Base-by-base conservation (phyloP, 768 basidiomycete genomes). In the Kondoa malvinella region DNA sequence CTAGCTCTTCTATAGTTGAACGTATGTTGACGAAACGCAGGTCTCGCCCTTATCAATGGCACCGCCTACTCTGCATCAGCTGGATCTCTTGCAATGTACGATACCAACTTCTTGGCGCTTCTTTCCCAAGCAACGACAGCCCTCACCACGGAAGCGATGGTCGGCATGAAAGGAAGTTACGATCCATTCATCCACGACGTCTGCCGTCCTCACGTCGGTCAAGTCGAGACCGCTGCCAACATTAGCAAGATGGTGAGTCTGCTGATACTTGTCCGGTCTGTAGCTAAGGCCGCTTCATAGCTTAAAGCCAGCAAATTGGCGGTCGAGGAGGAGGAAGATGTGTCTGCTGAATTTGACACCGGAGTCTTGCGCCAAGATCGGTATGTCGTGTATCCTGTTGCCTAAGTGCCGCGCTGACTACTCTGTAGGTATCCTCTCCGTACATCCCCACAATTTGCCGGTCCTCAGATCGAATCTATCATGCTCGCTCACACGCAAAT, bases 391-490 rank as follows among this genome's bases (percentile, higher is more conserved):
- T 50, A 21, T 50, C 40, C 21, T 50, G 8, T 50, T 75, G 73
- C 80, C 85, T 16, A 2, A 70, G 66, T 3, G 68, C 71, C 0
- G 67, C 61, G 0, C 15, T 65, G n/a, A 34, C 34, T 34, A 1
- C 50, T 34, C 30, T 30, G 4, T 57, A n/a, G 57, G 17, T 12
- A 16, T 29, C 15, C 17, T 56, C 15, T 26, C 63, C 27, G 1
- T 61, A 88, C 87, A 0, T 81, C 87, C 0, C 85, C 88, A 1
- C 89, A 92, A 76, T 92, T 87, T 79, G 79, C 92, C 60, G 89
- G 89, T 14, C 89, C 89, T 14, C 87, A 89, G 73, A 80, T 90
- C 30, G 87, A 89, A 76, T 88, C 89, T 72, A 80, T 92, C 61
- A 78, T 88, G 2, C 78, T 81, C 15, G 82, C 89, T 1, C 77